Evolutionary conservation across 176 grass and related monocot genomes (phyloP).

Genomic region (Elymus sibiricus): DNA sequence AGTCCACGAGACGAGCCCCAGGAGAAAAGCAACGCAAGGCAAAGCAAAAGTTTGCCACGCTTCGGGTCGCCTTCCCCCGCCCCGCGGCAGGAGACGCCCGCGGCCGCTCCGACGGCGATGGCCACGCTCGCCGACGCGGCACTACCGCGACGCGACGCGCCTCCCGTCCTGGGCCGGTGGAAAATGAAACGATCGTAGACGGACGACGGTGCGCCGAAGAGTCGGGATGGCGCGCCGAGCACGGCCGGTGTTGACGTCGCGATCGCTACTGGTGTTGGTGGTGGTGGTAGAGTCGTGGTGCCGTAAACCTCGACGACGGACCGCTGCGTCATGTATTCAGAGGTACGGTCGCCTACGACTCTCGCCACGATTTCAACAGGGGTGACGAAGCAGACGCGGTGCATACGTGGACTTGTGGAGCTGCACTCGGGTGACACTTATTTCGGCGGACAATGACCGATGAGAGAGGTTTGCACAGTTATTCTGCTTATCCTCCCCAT

Average conservation of each 20-base stretch:
- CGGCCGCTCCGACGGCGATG: neutral
- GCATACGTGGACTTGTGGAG: neutral
- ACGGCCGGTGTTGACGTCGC: neutral
- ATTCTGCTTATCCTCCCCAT: neutral
- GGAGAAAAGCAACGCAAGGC: neutral
- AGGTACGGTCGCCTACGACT: neutral
- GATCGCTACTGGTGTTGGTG: neutral
- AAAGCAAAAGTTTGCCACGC: neutral
- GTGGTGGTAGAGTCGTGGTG: neutral
- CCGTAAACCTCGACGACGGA: neutral
- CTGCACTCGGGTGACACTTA: neutral
- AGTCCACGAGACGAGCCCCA: neutral
- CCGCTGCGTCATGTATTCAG: neutral
- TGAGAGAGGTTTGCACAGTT: neutral
- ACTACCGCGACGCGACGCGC: neutral
- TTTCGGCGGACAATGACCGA: neutral
- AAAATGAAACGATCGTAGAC: no score
- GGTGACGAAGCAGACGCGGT: neutral
- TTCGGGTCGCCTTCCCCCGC: conserved; percentile 4
- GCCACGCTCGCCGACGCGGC: conserved; percentile 3
- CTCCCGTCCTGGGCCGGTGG: no score
- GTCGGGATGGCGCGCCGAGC: neutral
- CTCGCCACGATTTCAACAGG: neutral
- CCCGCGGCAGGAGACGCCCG: neutral
- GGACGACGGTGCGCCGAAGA: neutral